Base-by-base conservation (phyloP, 225 moss, liverwort and hornwort genomes). In the Asterella californica region DNA sequence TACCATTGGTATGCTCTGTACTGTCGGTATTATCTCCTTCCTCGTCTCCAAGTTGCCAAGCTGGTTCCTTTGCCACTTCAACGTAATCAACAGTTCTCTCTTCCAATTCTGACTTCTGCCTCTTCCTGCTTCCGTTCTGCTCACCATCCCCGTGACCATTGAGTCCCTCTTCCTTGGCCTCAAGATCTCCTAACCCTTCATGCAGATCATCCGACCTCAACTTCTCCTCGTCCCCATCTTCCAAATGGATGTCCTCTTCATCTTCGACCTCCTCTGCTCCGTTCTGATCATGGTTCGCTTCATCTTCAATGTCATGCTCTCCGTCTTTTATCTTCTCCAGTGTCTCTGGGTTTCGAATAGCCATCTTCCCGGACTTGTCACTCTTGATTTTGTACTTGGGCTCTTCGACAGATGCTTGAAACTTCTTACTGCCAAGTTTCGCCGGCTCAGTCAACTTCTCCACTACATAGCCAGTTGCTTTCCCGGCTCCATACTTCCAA, bases 341-440 rank as follows among this genome's bases (percentile, higher is more conserved):
- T 4, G 88, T 83, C 82, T 90, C 90, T 0, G 91, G 86, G 68
- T 91, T 88, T 75, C 89, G 85, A 19, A 89, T 86, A 59, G 86
- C 72, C 34, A 76, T 22, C 89, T 85, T 85, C 46, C 91, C 91
- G 17, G 84, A 66, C 82, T 90, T 91, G 79, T 91, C 91, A 47
- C 89, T 90, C 84, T 83, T 86, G 82, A 90, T 84, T 72, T 86
- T 86, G 45, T 91, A 91, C 82, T 90, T 91, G 67, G 91, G 88
- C 48, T 91, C 91, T 57, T 91, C 90, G 2, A 85, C 78, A 72
- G 86, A 84, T 18, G 91, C 91, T 73, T 90, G 85, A 80, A 90
- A 91, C 49, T 86, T 86, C 80, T 85, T 90, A 57, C 84, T 88
- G 22, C 86, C 86, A 7, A 91, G 91, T 79, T 90, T 91, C 70